Evolutionary conservation across 768 basidiomycete genomes (phyloP).

Genomic region (Asterophora lycoperdoides): DNA sequence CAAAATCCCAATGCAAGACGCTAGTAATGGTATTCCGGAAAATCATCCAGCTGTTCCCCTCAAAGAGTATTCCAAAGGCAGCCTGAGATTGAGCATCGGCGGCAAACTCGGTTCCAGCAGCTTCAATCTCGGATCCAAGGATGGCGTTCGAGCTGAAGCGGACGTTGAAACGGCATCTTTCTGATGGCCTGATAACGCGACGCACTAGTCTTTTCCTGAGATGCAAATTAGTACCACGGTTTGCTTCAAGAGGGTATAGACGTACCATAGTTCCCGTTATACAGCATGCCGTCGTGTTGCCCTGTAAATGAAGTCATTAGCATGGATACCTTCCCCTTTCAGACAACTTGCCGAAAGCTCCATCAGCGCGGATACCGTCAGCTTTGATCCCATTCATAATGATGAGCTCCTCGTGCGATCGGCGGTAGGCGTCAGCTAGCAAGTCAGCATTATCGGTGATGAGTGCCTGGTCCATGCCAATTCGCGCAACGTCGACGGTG

Average conservation of each 20-base stretch:
- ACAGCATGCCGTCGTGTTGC: slow-evolving; percentile 61
- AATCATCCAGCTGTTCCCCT: slow-evolving; percentile 50
- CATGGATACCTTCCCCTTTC: slow-evolving; percentile 10
- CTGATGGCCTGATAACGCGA: no score
- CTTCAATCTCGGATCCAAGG: slow-evolving; percentile 56
- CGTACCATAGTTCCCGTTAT: slow-evolving; percentile 69
- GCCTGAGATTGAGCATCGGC: slow-evolving; percentile 36
- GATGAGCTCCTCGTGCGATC: slow-evolving; percentile 51
- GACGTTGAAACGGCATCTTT: not conserved
- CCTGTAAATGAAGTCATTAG: slow-evolving; percentile 27
- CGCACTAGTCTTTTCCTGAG: slow-evolving; percentile 44
- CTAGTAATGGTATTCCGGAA: slow-evolving; percentile 50
- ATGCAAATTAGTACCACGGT: slow-evolving; percentile 9
- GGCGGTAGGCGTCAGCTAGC: slow-evolving; percentile 44
- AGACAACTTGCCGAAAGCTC: slow-evolving; percentile 38
- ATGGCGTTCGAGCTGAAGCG: slow-evolving; percentile 52
- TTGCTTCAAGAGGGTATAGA: not conserved
- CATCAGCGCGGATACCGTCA: slow-evolving; percentile 61
- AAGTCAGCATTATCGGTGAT: slow-evolving; percentile 40
- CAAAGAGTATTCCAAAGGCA: slow-evolving; percentile 42
- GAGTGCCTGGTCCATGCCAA: slow-evolving; percentile 52
- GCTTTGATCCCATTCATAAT: slow-evolving; percentile 44
- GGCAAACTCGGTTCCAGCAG: slow-evolving; percentile 54
- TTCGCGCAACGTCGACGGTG: slow-evolving; percentile 53
- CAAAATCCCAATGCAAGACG: slow-evolving; percentile 70